Percentiles rank a stretch among this genome's conserved stretches.
Evolutionary conservation across 1,139 yeast genomes (phyloP).

Genomic region (Blastobotrys petasosporus): DNA sequence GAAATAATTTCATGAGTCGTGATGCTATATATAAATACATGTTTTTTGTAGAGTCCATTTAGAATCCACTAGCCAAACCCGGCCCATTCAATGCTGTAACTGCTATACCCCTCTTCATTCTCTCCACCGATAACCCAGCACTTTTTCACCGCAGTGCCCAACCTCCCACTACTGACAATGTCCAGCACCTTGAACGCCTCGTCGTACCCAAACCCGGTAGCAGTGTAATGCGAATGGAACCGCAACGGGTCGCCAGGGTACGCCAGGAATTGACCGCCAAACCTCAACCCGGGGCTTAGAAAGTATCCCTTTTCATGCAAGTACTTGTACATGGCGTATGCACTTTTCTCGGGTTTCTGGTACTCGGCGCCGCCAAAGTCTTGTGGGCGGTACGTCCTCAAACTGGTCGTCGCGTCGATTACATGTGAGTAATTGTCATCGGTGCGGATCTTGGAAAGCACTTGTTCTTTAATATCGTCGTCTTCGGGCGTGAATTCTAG

Average conservation of each 20-base stretch:
- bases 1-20: conserved; percentile 7
- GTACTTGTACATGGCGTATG: conserved; percentile 36
- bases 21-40: neutral
- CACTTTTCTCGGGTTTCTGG: conserved; percentile 9
- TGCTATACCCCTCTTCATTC: conserved; percentile 23
- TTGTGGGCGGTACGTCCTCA: too few species aligned
- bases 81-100: conserved; percentile 39
- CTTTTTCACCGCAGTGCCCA: conserved; percentile 91
- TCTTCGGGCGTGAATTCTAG: conserved; percentile 10
- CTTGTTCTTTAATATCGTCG: conserved; percentile 10
- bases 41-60: neutral
- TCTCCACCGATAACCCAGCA: conserved; percentile 63
- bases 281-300: conserved; percentile 78
- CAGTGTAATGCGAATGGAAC: conserved; percentile 81
- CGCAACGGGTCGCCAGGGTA: conserved; percentile 94
- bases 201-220: conserved; percentile 47
- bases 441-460: conserved; percentile 10
- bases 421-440: conserved; percentile 18
- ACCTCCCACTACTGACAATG: conserved; percentile 69
- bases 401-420: conserved; percentile 17
- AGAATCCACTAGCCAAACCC: conserved; percentile 39
- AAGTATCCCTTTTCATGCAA: conserved; percentile 47
- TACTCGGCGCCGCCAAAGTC: conserved; percentile 14
- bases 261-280: conserved; percentile 83
- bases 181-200: conserved; percentile 50